phyloP scores from a whole-genome alignment of 2,329 filamentous ascomycete genomes.

The Beauveria sp. region DNA sequence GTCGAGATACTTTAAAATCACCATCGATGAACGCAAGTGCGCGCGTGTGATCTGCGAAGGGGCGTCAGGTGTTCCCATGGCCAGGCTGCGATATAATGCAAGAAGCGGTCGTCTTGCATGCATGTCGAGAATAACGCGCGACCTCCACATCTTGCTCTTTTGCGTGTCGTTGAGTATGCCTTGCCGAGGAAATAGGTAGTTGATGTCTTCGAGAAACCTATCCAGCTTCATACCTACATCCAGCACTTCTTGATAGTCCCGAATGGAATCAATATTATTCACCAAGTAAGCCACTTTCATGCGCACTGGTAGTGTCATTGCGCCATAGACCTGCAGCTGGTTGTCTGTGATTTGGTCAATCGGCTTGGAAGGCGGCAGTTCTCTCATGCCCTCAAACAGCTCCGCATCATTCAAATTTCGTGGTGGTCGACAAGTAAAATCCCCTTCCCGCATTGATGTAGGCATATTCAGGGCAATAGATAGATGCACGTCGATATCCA shows the following conservation, averaged over 20 bases:
- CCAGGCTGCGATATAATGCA: slow-evolving; percentile 47
- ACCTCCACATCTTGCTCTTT: slow-evolving; percentile 44
- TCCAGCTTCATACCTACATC: slow-evolving; percentile 47
- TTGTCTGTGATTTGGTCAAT: slow-evolving; percentile 45
- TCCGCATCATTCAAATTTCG: slow-evolving; percentile 46
- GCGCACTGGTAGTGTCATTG: slow-evolving; percentile 40
- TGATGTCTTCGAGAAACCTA: slow-evolving; percentile 45
- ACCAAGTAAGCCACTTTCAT: slow-evolving; percentile 43
- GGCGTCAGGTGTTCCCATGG: slow-evolving; percentile 41
- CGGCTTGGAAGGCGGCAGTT: slow-evolving; percentile 40
- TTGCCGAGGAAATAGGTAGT: slow-evolving; percentile 42
- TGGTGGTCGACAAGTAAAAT: slow-evolving; percentile 46
- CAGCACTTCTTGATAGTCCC: slow-evolving; percentile 45
- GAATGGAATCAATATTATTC: slow-evolving; percentile 42
- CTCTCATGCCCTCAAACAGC: slow-evolving; percentile 37
- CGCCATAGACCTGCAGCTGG: slow-evolving; percentile 47
- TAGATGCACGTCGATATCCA: slow-evolving; percentile 49
- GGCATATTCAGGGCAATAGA: slow-evolving; percentile 46
- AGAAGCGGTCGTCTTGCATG: slow-evolving; percentile 45
- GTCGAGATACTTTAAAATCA: slow-evolving; percentile 47
- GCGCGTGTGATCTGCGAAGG: slow-evolving; percentile 43
- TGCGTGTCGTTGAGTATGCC: slow-evolving; percentile 33
- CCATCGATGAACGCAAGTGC: slow-evolving; percentile 47
- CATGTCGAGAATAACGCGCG: slow-evolving; percentile 44
- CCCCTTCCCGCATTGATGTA: slow-evolving; percentile 41